Evolutionary conservation across 2,329 filamentous ascomycete species (phyloP).

Genomic region (Diaporthe sp.): DNA sequence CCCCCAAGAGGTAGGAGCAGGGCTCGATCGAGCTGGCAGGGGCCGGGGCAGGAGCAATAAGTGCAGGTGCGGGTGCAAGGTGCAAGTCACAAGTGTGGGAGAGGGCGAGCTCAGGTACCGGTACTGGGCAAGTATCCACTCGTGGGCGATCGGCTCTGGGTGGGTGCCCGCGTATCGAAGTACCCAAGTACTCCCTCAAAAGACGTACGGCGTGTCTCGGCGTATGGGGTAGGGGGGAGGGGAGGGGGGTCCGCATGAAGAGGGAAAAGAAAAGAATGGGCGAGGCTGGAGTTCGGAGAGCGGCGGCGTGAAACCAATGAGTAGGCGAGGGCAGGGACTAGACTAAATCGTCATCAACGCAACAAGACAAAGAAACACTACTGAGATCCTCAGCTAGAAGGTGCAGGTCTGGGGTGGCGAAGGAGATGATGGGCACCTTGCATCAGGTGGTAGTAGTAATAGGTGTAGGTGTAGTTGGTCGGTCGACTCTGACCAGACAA

Average conservation of each 20-base stretch:
- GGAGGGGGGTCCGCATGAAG: constrained; percentile 39
- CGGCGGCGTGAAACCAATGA: constrained; percentile 25
- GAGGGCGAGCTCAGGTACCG: constrained; percentile 36
- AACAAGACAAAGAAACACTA: constrained; percentile 14
- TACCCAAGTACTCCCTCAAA: constrained; percentile 10
- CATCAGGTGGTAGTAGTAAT: background rate
- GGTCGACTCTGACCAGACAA: constrained; percentile 14
- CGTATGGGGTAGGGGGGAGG: constrained; percentile 21
- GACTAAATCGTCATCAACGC: background rate
- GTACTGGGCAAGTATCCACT: constrained; percentile 37
- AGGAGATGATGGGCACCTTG: background rate
- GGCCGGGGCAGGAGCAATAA: constrained; percentile 17
- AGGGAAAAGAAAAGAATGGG: background rate
- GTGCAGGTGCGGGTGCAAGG: constrained; percentile 14
- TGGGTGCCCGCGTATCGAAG: constrained; percentile 33
- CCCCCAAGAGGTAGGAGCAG: constrained; percentile 29
- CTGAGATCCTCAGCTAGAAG: background rate
- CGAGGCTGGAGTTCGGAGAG: constrained; percentile 27
- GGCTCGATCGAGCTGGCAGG: constrained; percentile 32
- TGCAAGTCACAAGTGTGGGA: constrained; percentile 10
- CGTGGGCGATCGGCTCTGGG: constrained; percentile 37
- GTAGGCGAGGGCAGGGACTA: background rate
- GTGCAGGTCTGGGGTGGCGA: background rate
- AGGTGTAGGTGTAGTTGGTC: background rate
- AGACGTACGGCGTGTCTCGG: constrained; percentile 33